Evolutionary conservation across 1,139 yeast genomes (phyloP), one percentile per base, ranked within the genome.

Genomic region (Meyerozyma carpophila): DNA sequence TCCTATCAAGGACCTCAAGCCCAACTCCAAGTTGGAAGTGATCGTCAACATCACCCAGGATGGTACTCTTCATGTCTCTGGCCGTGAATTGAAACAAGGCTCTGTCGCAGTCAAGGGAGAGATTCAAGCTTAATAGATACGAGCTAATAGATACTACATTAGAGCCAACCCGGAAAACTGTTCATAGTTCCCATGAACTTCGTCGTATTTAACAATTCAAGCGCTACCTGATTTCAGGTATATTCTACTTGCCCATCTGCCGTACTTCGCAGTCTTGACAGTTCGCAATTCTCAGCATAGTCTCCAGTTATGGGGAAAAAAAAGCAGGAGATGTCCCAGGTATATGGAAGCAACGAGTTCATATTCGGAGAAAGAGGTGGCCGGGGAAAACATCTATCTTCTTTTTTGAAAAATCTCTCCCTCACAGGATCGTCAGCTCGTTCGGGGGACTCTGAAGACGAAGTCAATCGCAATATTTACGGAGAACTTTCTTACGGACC

Each of bases 31-130:
- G 58, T 77, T 91, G 54, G 96, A 93, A 70, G 82, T 91, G 45
- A 78, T 81, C 54, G 79, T 91, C 55, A 90, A 86, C 73, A 82
- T 93, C 58, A 84, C 89, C 57, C 87, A 81, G 62, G 95, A 88
- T 46, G 91, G 95, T 57, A 78, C 80, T 56, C 77, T 93, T 59
- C 88, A 84, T 61, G 81, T 90, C 50, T 79, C 88, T 52, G 96
- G 89, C 43, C 84, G 96, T 66, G 93, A 84, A 64, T 74, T 81
- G 61, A 82, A 82, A 66, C 81, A 82, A 54, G 94, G 91, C 39
- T 73, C 73, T 37, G 67, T 64, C 48, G 76, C 76, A 41, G 79
- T 67, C 41, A 77, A 72, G 59, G 80, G 81, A 46, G 81, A 75
- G 56, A 56, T 78, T 18, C 26, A 34, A 10, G 37, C 34, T 13